Base-by-base conservation (phyloP, 768 basidiomycete genomes). In the Lentinula detonsa region DNA sequence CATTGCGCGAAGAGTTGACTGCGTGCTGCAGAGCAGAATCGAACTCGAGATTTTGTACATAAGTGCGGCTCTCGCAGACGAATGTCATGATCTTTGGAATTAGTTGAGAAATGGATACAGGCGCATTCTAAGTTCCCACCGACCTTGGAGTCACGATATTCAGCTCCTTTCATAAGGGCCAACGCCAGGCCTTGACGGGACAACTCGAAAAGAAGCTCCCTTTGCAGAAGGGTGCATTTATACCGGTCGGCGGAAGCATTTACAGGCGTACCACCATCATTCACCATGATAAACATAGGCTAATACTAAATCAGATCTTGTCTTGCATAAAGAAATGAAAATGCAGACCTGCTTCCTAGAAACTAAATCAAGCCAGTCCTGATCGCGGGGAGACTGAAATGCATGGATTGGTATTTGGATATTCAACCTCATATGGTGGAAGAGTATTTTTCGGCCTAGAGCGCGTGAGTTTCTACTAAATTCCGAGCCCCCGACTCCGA, bases 261-360 rank as follows among this genome's bases (percentile, higher is more conserved):
- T 18, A 61, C 49, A 0, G 65, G 61, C 4, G 65, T 60, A 7
- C 77, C 81, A 7, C 84, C 86, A 58, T 86, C 86, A 61, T 82
- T 80, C 18, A 76, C 72, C 71, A 90, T 74, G 33, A 82, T 75
- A 60, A 87, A 88, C 85, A 90, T 87, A 1, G 88, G 87, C 85
- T 88, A 62, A 34, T 37, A 13, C 46, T 71, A 62, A 15, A 35
- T 53, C 13, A 58, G 37, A 43, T 31, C 21, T 28, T 28, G 35
- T 40, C 31, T 21, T 49, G 23, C 33, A 21, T 21, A 49, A 51
- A 33, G 6, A 13, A 37, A 48, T 48, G n/a, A 2, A 9, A n/a
- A 10, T n/a, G 48, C 66, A 37, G 58, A 83, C 81, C 72, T 81
- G 79, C 62, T 69, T 75, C 13, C 64, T 62, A 21, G 67, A 61